Evolutionary conservation across 805 yeast species (phyloP).

Genomic region (Ascoidea tarda): DNA sequence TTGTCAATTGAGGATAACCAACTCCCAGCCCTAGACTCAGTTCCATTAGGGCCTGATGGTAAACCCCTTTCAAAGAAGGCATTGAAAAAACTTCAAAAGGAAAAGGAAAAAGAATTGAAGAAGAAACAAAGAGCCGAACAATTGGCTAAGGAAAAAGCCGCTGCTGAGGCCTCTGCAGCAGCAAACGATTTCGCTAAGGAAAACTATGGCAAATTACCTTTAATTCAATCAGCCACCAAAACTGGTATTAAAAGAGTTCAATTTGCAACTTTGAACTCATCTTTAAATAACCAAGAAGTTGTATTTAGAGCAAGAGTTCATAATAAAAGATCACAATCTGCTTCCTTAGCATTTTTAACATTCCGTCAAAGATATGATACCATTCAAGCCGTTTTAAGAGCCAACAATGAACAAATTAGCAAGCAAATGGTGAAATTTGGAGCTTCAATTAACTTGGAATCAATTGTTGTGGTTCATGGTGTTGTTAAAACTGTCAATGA

Average conservation of each 20-base stretch:
- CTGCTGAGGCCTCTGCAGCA: slow-evolving; percentile 40
- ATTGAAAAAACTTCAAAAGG: slow-evolving; percentile 85
- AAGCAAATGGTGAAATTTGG: slow-evolving; percentile 98
- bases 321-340: slow-evolving; percentile 89
- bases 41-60: slow-evolving; percentile 49
- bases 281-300: slow-evolving; percentile 59
- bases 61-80: slow-evolving; percentile 89
- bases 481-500: slow-evolving; percentile 72
- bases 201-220: slow-evolving; percentile 80
- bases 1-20: background rate
- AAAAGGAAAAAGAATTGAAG: slow-evolving; percentile 81
- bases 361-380: slow-evolving; percentile 80
- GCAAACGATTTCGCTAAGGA: slow-evolving; percentile 80
- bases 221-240: slow-evolving; percentile 64
- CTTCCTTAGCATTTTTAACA: slow-evolving; percentile 80
- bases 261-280: slow-evolving; percentile 31
- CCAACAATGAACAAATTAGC: slow-evolving; percentile 57
- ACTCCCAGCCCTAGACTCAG: background rate
- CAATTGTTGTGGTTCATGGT: slow-evolving; percentile 88
- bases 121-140: slow-evolving; percentile 88
- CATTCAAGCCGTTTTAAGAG: slow-evolving; percentile 76
- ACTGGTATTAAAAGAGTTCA: slow-evolving; percentile 51
- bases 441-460: slow-evolving; percentile 70
- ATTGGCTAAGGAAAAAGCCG: slow-evolving; percentile 73
- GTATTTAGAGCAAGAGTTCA: slow-evolving; percentile 90